phyloP scores from a whole-genome alignment of 2,329 filamentous ascomycete genomes.

The Rosellinia necatrix region DNA sequence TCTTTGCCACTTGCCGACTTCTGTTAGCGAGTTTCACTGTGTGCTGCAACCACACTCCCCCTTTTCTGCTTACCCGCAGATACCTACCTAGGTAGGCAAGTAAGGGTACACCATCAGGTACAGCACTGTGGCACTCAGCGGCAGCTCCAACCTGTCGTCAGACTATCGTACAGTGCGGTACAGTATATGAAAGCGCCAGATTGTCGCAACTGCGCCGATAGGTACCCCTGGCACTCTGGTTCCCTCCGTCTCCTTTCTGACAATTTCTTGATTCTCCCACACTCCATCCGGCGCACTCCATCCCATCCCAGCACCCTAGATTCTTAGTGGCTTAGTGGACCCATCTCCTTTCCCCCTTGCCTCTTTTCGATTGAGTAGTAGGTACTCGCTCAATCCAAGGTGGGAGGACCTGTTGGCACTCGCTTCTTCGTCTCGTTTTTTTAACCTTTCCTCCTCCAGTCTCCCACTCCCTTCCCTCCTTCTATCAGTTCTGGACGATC shows the following conservation, averaged over 20 bases:
- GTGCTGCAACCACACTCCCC: not conserved
- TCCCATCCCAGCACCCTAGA: conserved; percentile 27
- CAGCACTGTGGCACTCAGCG: too few species aligned
- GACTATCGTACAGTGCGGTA: not conserved
- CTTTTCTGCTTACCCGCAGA: not conserved
- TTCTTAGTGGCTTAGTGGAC: conserved; percentile 21
- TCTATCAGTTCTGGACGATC: conserved; percentile 26
- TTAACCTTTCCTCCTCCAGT: conserved; percentile 28
- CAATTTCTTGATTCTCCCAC: conserved; percentile 40
- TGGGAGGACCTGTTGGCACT: conserved; percentile 39
- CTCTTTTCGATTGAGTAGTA: conserved; percentile 26
- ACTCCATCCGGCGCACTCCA: too few species aligned
- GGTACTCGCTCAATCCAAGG: conserved; percentile 30
- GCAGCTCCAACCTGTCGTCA: too few species aligned
- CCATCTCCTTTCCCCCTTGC: conserved; percentile 30
- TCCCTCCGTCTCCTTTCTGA: conserved; percentile 35
- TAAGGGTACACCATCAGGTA: too few species aligned
- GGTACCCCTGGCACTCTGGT: conserved; percentile 12
- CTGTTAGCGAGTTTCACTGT: not conserved
- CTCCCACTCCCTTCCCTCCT: conserved; percentile 17
- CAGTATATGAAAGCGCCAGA: not conserved
- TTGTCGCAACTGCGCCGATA: conserved; percentile 22
- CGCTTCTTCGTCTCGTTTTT: conserved; percentile 32
- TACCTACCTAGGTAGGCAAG: too few species aligned
- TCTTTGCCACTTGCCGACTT: conserved; percentile 25